These are phyloP conservation scores for Lactarius vividus DNA, from an alignment of 768 basidiomycete genomes.

Conservation along the genomic window DNA sequence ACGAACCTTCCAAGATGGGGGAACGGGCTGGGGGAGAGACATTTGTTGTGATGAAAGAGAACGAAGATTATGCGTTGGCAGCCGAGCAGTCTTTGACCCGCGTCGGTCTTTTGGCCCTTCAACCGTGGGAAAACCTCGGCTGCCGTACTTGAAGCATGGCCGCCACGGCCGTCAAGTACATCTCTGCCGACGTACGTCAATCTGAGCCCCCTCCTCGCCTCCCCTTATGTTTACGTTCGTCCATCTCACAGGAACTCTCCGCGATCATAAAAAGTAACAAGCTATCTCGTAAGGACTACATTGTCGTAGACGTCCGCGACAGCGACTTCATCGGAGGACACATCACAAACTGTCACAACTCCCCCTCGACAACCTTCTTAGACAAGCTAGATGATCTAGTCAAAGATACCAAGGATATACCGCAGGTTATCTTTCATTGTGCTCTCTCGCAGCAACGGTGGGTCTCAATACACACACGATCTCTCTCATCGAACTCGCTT, in stretches of 20 bases:
- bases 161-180: conserved; percentile 39
- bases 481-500: not conserved
- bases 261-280: conserved; percentile 65
- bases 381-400: conserved; percentile 57
- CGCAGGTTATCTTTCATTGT: conserved; percentile 75
- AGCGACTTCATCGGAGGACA: conserved; percentile 78
- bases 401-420: conserved; percentile 56
- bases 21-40: conserved; percentile 94
- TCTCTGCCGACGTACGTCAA: conserved; percentile 40
- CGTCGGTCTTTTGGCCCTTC: conserved; percentile 13
- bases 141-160: conserved; percentile 2
- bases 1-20: conserved; percentile 92
- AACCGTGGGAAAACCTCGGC: not conserved
- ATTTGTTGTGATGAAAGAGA: conserved; percentile 42
- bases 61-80: conserved; percentile 31
- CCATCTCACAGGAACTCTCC: conserved; percentile 57
- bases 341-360: conserved; percentile 60
- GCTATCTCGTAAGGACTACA: conserved; percentile 59
- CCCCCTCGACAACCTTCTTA: conserved; percentile 61
- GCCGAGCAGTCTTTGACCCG: conserved; percentile 30
- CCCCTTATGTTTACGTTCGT: conserved; percentile 3
- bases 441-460: conserved; percentile 74
- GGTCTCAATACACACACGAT: conserved; percentile 30
- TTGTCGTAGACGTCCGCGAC: conserved; percentile 84
- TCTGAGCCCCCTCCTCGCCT: not conserved